phyloP scores from a whole-genome alignment of 176 grass and related monocot genomes.

The Musa itinerans region DNA sequence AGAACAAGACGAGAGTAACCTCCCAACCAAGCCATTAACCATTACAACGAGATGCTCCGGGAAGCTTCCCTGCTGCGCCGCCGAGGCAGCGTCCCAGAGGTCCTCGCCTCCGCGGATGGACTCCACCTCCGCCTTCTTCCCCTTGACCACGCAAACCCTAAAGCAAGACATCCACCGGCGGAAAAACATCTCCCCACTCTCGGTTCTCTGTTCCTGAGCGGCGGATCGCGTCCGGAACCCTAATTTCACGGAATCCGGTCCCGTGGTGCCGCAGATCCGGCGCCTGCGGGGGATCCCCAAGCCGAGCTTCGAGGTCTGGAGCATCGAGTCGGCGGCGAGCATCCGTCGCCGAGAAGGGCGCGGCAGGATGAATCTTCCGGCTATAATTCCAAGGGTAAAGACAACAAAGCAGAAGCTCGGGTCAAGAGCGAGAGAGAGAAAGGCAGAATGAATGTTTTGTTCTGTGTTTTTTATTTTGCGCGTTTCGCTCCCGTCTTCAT shows the following conservation, averaged over 20 bases:
- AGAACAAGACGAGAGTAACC: slow-evolving; percentile 31
- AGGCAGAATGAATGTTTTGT: too few species aligned
- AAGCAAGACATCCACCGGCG: slow-evolving; percentile 47
- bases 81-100: slow-evolving; percentile 54
- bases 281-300: slow-evolving; percentile 19
- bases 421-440: too few species aligned
- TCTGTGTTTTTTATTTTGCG: too few species aligned
- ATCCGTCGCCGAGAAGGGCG: slow-evolving; percentile 27
- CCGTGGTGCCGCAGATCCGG: neutral
- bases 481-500: too few species aligned
- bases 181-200: neutral
- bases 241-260: neutral
- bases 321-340: slow-evolving; percentile 60
- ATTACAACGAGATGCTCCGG: slow-evolving; percentile 89
- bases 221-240: slow-evolving; percentile 3
- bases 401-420: too few species aligned
- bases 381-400: too few species aligned
- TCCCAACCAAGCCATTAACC: slow-evolving; percentile 98
- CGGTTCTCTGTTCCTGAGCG: neutral
- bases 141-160: slow-evolving; percentile 30
- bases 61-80: slow-evolving; percentile 45
- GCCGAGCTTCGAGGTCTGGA: slow-evolving; percentile 28
- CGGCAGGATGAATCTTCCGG: neutral
- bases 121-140: slow-evolving; percentile 52
- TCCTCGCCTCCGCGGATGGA: slow-evolving; percentile 68